Evolutionary conservation across 768 basidiomycete genomes (phyloP), one percentile per base, ranked within the genome.

Genomic region (Thelephora aurantiotincta): DNA sequence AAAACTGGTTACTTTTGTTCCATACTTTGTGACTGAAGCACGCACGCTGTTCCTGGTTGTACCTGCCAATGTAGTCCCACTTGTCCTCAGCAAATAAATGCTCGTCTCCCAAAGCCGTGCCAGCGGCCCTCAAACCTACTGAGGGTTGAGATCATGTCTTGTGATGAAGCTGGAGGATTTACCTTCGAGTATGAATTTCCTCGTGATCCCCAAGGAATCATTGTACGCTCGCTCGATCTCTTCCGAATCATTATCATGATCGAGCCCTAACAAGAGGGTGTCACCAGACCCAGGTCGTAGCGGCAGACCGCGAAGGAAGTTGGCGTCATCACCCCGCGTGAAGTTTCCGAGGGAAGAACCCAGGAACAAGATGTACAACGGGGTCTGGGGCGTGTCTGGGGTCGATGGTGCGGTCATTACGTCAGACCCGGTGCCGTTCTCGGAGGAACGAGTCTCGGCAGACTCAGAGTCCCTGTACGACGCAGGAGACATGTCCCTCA

Each of bases 281-380:
- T 96, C 93, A 2, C 79, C 80, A 16, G 66, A 70, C 5, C 80
- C 74, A 9, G 84, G 66, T 12, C 82, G 77, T 20, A 97, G 68
- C 3, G 92, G 92, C 23, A 97, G 66, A 2, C 78, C 77, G 6
- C 70, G 70, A 45, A 99, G 73, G 64, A 99, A 97, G 0, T 70
- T 63, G 0, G 71, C 73, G 7, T 82, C 85, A 19, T 74, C 82
- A 4, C 68, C 67, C 11, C 90, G 74, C 5, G 69, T 56, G 61
- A 98, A 97, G 67, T 97, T 98, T 6, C 93, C 96, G 6, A 98
- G 60, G 0, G 89, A 88, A 0, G 87, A 92, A 0, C 94, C 96
- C 14, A 98, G 68, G 68, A 96, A 97, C 51, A 98, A 68, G 46
- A 97, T 67, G 57, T 96, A 92, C 30, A 90, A 62, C 12, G 85